Evolutionary conservation across 345 rosid species (phyloP).

Genomic region (Eucalyptus cladocalyx): DNA sequence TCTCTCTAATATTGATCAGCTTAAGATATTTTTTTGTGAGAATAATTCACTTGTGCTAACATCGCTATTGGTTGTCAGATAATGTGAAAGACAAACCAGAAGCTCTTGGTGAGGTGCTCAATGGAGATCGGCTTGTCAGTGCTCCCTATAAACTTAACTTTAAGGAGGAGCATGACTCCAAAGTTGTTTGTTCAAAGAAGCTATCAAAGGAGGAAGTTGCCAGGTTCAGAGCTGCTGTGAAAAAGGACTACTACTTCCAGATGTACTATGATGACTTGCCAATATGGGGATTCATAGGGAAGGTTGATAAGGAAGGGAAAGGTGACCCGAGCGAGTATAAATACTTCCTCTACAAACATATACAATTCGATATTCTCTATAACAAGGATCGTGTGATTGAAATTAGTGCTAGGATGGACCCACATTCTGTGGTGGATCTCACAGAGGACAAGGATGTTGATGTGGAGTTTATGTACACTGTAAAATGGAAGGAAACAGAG

Average conservation of each 20-base stretch:
- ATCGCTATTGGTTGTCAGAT: conserved; percentile 11
- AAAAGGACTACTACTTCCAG: conserved; percentile 78
- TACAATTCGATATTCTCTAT: conserved; percentile 60
- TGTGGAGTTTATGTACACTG: conserved; percentile 73
- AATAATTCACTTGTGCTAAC: background rate
- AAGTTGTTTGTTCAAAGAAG: conserved; percentile 48
- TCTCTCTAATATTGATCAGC: background rate
- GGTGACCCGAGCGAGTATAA: conserved; percentile 44
- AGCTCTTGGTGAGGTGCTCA: conserved; percentile 86
- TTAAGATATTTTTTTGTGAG: background rate
- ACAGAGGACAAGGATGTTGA: conserved; percentile 76
- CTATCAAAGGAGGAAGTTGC: conserved; percentile 50
- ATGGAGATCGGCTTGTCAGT: conserved; percentile 78
- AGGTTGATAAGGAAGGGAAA: conserved; percentile 68
- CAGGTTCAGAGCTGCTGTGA: conserved; percentile 44
- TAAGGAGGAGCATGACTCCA: conserved; percentile 52
- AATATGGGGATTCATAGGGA: conserved; percentile 86
- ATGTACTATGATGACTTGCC: conserved; percentile 91
- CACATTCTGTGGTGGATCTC: conserved; percentile 54
- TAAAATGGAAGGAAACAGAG: conserved; percentile 85
- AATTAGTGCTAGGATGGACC: conserved; percentile 62
- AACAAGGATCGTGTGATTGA: conserved; percentile 77
- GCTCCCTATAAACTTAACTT: conserved; percentile 83
- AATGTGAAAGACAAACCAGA: conserved; percentile 67
- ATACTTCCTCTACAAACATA: conserved; percentile 65